Evolutionary conservation across 805 yeast species (phyloP).

Genomic region (Blastobotrys peoriensis): DNA sequence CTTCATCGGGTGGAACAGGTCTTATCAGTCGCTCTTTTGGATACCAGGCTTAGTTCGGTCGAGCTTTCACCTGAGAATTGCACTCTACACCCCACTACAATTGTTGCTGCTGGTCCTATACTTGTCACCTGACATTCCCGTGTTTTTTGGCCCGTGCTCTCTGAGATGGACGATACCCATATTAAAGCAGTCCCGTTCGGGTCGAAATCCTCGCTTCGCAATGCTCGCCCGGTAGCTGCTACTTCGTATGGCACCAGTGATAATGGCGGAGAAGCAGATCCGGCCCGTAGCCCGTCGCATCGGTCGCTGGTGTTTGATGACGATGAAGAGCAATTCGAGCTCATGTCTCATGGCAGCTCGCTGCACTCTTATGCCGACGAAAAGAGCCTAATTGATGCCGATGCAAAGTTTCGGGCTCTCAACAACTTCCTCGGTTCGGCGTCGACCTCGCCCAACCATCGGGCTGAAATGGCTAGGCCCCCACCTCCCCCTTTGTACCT

Average conservation of each 20-base stretch:
- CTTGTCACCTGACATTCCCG: too few relatives aligned
- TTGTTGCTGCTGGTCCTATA: too few relatives aligned
- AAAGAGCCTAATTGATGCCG: slow-evolving; percentile 55
- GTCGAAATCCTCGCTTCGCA: too few relatives aligned
- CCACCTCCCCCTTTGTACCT: slow-evolving; percentile 15
- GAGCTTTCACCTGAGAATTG: too few relatives aligned
- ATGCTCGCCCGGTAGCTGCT: too few relatives aligned
- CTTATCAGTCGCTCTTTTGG: too few relatives aligned
- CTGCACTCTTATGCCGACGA: slow-evolving; percentile 58
- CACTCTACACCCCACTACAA: too few relatives aligned
- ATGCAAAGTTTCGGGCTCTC: slow-evolving; percentile 54
- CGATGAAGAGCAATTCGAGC: slow-evolving; percentile 11
- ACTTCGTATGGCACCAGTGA: neutral
- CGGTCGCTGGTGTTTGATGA: slow-evolving; percentile 8
- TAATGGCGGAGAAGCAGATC: slow-evolving; percentile 2
- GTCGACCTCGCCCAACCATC: slow-evolving; percentile 8
- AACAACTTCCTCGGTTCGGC: slow-evolving; percentile 10
- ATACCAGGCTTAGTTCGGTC: too few relatives aligned
- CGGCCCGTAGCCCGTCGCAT: slow-evolving; percentile 1
- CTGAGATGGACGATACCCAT: too few relatives aligned
- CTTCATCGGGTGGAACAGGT: too few relatives aligned
- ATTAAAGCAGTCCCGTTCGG: neutral
- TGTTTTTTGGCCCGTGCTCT: too few relatives aligned
- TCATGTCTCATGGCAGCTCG: slow-evolving; percentile 5
- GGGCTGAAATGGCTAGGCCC: slow-evolving; percentile 15